Conservation (phyloP, 1,284 basidiomycete species). For the Ceratobasidium sp. region DNA sequence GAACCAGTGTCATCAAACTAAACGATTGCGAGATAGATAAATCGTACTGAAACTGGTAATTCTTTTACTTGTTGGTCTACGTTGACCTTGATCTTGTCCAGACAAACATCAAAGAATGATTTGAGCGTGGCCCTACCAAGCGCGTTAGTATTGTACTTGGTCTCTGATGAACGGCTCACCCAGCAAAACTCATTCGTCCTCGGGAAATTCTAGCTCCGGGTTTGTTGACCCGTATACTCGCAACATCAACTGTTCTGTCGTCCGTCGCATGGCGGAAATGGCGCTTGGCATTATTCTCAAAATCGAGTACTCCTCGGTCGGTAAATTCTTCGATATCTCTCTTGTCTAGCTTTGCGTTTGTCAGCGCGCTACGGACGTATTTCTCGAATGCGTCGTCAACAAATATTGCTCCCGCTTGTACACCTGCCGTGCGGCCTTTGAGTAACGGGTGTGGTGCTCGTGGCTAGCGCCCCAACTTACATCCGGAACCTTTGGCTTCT, state of each 20-base stretch:
- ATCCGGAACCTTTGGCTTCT: slow-evolving; percentile 17
- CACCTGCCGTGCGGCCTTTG: not conserved
- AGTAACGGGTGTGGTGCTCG: not conserved
- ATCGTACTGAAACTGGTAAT: not conserved
- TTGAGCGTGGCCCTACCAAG: slow-evolving; percentile 3
- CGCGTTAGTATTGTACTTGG: not conserved
- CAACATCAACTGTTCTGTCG: not conserved
- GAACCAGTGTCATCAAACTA: not conserved
- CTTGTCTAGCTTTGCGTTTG: not conserved
- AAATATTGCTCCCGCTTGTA: slow-evolving; percentile 24
- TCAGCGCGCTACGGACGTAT: not conserved
- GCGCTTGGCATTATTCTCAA: slow-evolving; percentile 1
- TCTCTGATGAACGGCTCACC: not conserved
- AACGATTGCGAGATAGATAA: not conserved
- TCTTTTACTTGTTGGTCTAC: not conserved
- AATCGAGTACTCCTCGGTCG: not conserved
- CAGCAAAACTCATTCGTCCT: not conserved
- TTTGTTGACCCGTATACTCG: not conserved
- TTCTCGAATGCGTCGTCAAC: not conserved
- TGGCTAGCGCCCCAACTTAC: too few species aligned
- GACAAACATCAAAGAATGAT: slow-evolving; percentile 33
- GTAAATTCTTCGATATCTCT: not conserved
- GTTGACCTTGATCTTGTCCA: not conserved
- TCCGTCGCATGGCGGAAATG: not conserved
- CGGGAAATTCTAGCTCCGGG: not conserved